phyloP scores from a whole-genome alignment of 1,284 basidiomycete genomes.

The Flammula alnicola region DNA sequence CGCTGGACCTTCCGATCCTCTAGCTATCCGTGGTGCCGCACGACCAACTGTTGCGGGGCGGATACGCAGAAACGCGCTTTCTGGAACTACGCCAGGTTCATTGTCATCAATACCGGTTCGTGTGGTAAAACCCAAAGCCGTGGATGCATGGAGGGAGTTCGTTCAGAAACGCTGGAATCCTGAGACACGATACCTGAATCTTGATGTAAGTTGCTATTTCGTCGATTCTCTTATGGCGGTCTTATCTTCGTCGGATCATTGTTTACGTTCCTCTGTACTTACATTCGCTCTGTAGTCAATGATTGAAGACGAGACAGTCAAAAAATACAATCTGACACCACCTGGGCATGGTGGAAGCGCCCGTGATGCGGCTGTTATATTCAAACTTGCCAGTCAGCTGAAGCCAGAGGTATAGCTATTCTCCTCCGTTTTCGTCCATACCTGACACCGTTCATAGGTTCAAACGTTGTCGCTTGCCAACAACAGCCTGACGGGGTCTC shows the following conservation, averaged over 20 bases:
- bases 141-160: constrained; percentile 74
- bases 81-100: constrained; percentile 13
- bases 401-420: constrained; percentile 65
- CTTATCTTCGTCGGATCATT: constrained; percentile 6
- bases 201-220: constrained; percentile 58
- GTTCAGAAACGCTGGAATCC: constrained; percentile 73
- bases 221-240: neutral
- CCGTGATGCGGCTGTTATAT: constrained; percentile 79
- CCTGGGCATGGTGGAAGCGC: constrained; percentile 67
- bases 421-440: constrained; percentile 7
- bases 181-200: constrained; percentile 73
- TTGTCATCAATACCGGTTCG: constrained; percentile 28
- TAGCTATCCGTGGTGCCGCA: constrained; percentile 61
- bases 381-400: constrained; percentile 82
- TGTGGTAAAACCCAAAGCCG: constrained; percentile 37
- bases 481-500: constrained; percentile 50
- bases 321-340: constrained; percentile 64
- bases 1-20: constrained; percentile 46
- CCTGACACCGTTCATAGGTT: constrained; percentile 47
- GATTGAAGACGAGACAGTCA: constrained; percentile 74
- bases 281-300: constrained; percentile 45
- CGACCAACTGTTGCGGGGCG: constrained; percentile 51
- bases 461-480: constrained; percentile 81
- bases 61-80: constrained; percentile 59
- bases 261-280: constrained; percentile 25